These are phyloP conservation scores for Lachnellula willkommii DNA, from an alignment of 2,329 filamentous ascomycete species.

Conservation along the genomic window DNA sequence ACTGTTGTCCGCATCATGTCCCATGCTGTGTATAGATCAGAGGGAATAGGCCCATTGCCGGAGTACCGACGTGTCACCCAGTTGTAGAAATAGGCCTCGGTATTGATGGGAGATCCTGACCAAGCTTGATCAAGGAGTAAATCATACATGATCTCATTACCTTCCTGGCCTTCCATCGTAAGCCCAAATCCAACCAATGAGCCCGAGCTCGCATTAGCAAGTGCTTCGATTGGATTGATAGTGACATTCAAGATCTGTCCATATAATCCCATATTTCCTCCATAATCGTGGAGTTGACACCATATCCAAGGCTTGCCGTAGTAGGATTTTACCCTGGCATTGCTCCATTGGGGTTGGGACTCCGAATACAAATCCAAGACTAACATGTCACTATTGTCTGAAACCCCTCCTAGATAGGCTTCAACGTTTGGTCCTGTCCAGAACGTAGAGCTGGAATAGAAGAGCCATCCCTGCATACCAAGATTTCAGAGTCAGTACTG, in stretches of 20 bases:
- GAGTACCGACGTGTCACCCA: constrained; percentile 41
- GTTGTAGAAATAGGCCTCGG: constrained; percentile 39
- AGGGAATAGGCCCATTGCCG: constrained; percentile 23
- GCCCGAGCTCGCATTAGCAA: constrained; percentile 32
- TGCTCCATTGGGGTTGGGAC: constrained; percentile 45
- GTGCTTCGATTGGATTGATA: constrained; percentile 40
- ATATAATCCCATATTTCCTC: constrained; percentile 45
- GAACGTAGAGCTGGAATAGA: constrained; percentile 39
- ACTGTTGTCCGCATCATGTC: constrained; percentile 40
- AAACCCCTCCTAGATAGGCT: constrained; percentile 44
- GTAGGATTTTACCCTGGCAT: constrained; percentile 40
- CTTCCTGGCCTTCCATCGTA: constrained; percentile 46
- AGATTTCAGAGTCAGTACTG: too few species aligned
- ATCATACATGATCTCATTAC: constrained; percentile 49
- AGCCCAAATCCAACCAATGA: constrained; percentile 44
- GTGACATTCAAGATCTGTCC: constrained; percentile 47
- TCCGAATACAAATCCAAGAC: constrained; percentile 48
- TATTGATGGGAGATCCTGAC: constrained; percentile 40
- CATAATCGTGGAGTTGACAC: constrained; percentile 48
- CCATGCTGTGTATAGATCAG: constrained; percentile 40
- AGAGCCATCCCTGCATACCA: constrained; percentile 43
- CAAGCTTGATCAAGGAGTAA: constrained; percentile 48
- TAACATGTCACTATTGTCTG: constrained; percentile 41
- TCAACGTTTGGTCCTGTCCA: constrained; percentile 43
- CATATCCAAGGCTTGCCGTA: constrained; percentile 50